Base-by-base conservation (phyloP, 768 basidiomycete species). In the Amylocystis lapponica region DNA sequence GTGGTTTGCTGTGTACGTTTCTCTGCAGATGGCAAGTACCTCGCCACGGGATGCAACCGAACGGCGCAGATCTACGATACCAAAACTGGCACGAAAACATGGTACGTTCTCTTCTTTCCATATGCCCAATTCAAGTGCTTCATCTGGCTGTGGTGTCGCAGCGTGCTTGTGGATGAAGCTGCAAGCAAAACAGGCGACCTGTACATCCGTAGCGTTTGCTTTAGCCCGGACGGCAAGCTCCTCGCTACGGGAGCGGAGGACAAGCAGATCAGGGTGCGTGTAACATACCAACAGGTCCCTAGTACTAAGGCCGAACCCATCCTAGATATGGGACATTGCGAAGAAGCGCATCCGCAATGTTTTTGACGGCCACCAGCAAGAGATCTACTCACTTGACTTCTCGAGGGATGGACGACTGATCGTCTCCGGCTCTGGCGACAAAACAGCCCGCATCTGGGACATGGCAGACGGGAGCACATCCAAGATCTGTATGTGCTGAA, bases 11-110 rank as follows among this genome's bases (percentile, higher is more conserved):
- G 93, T 57, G 92, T 96, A 21, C 78, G 86, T 46, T 95, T 96
- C 67, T 95, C 91, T 39, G 87, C 90, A 12, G 93, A 98, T 63
- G 91, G 94, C 21, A 91, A 88, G 62, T 82, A 74, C 48, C 77
- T 97, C 25, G 95, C 95, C 23, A 97, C 95, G 4, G 95, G 95
- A 11, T 98, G 94, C 66, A 98, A 98, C 66, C 76, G 90, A 31
- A 90, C 91, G 0, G 91, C 93, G 16, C 93, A 96, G 63, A 93
- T 98, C 44, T 97, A 88, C 61, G 91, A 97, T 59, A 86, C 86
- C 21, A 86, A 86, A 66, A 85, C 87, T 0, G 94, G 94, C 6
- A 61, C 58, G 0, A 91, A 89, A 66, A 83, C 83, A 23, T 92
- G 86, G 93, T 92, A 51, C 43, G 81, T 61, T 50, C 31, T 8